phyloP scores from a whole-genome alignment of 169 alveolate genomes.

The Babesia divergens region DNA sequence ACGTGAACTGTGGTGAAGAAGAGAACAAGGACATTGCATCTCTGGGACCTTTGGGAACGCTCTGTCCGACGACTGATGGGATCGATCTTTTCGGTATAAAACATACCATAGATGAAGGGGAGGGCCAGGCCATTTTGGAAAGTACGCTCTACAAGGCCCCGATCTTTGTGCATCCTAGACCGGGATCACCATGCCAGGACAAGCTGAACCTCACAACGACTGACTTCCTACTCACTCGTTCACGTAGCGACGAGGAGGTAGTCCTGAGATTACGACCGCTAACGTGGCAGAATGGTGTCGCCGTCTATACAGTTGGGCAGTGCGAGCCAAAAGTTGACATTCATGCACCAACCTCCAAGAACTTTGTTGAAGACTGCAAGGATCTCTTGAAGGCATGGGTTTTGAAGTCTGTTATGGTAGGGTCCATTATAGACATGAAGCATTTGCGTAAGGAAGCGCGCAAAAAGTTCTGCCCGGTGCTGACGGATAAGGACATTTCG shows the following conservation, averaged over 20 bases:
- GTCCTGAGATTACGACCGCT: constrained; percentile 41
- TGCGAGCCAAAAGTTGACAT: constrained; percentile 83
- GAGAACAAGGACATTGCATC: constrained; percentile 2
- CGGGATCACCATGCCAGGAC: constrained; percentile 17
- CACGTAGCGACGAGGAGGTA: constrained; percentile 41
- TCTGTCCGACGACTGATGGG: constrained; percentile 29
- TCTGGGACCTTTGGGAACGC: constrained; percentile 63
- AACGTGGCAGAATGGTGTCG: constrained; percentile 53
- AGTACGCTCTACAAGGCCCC: constrained; percentile 73
- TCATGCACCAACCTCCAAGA: constrained; percentile 75
- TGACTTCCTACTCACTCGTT: constrained; percentile 69
- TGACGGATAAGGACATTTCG: constrained; percentile 73
- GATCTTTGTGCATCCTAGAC: constrained; percentile 58
- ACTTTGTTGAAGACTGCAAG: constrained; percentile 67
- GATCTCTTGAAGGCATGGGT: constrained; percentile 78
- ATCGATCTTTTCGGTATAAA: constrained; percentile 55
- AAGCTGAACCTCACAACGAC: constrained; percentile 55
- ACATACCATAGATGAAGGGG: constrained; percentile 43
- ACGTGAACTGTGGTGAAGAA: constrained; percentile 42
- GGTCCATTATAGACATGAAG: constrained; percentile 64
- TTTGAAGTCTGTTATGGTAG: constrained; percentile 58
- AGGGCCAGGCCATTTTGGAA: constrained; percentile 68
- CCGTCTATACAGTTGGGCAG: constrained; percentile 83
- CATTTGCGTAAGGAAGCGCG: constrained; percentile 69
- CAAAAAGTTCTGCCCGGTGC: constrained; percentile 70